These are phyloP conservation scores for Ceratobasidium sp. DNA, from an alignment of 1,284 basidiomycete species.

Conservation along the genomic window DNA sequence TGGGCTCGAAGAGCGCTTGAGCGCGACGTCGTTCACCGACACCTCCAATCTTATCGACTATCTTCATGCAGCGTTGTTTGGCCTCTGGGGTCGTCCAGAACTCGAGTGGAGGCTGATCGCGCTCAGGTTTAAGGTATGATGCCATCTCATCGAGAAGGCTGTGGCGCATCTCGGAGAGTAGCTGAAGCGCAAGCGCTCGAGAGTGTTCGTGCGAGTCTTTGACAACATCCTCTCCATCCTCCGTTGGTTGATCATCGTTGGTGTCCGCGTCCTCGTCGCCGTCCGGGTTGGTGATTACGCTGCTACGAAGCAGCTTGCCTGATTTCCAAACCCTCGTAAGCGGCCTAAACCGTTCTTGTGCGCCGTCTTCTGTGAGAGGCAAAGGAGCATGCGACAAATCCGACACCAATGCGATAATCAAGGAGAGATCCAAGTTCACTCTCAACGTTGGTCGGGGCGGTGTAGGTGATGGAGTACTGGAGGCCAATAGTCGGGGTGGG, in stretches of 20 bases:
- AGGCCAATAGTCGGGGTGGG: slow-evolving; percentile 16
- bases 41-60: slow-evolving; percentile 80
- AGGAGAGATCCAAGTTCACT: slow-evolving; percentile 84
- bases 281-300: not conserved
- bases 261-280: slow-evolving; percentile 65
- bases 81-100: slow-evolving; percentile 87
- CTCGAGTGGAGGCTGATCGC: slow-evolving; percentile 57
- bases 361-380: slow-evolving; percentile 69
- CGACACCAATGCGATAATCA: slow-evolving; percentile 84
- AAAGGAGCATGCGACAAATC: slow-evolving; percentile 82
- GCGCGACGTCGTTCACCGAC: slow-evolving; percentile 70
- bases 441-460: slow-evolving; percentile 63
- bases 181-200: slow-evolving; percentile 73
- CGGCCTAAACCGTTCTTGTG: slow-evolving; percentile 72
- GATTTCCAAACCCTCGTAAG: slow-evolving; percentile 51
- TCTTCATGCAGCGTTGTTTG: slow-evolving; percentile 73
- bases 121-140: slow-evolving; percentile 1
- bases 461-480: not conserved
- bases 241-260: slow-evolving; percentile 70
- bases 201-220: slow-evolving; percentile 71
- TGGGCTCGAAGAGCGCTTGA: slow-evolving; percentile 65
- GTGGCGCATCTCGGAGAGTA: slow-evolving; percentile 77
- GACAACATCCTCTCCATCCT: slow-evolving; percentile 74
- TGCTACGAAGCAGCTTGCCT: slow-evolving; percentile 34
- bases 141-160: slow-evolving; percentile 70